Evolutionary conservation across 108 stramenopile species (phyloP), one percentile per base, ranked within the genome.

Genomic region (Cyclotella atomus): DNA sequence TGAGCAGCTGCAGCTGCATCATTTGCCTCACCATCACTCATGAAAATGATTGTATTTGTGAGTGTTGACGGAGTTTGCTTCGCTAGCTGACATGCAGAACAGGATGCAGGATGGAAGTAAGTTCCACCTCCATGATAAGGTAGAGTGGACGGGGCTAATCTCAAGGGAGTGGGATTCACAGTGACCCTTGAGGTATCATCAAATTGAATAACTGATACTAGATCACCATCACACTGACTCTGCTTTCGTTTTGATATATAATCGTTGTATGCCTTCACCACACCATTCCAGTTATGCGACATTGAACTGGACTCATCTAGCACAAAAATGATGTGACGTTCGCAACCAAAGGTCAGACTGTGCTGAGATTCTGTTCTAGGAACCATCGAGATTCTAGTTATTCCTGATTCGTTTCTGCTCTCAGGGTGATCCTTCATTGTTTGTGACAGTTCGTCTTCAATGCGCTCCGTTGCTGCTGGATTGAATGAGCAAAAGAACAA

Each of bases 401-500:
- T 45, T 19, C 73, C 68, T 28, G 63, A 49, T 10, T 71, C 79
- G 9, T 71, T 75, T 19, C 35, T 47, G 44, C 83, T 88, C 10
- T 71, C 70, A 15, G 79, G 79, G 73, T 85, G 83, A 25, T 72
- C 29, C 28, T 54, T 47, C 45, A 70, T 79, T 17, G 25, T 8
- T 46, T 74, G 47, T 6, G 68, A 70, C 27, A 88, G 12, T 45
- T 74, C 73, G 20, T 83, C 71, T 54, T 88, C 87, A 16, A 76
- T 83, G 21, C n/a, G 36, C 15, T n/a, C 44, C 8, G 87, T 88
- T 21, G 84, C 81, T 25, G 49, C 35, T 16, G 84, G 87, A 46
- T 88, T 81, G 50, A 85, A 88, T 0, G 87, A 88, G 34, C 87
- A 88, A 63, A 85, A 66, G 66, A 88, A 83, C 9, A 88, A 60